Evolutionary conservation across 2,329 filamentous ascomycete species (phyloP), one percentile per base, ranked within the genome.

Genomic region (Colletotrichum eleusines): DNA sequence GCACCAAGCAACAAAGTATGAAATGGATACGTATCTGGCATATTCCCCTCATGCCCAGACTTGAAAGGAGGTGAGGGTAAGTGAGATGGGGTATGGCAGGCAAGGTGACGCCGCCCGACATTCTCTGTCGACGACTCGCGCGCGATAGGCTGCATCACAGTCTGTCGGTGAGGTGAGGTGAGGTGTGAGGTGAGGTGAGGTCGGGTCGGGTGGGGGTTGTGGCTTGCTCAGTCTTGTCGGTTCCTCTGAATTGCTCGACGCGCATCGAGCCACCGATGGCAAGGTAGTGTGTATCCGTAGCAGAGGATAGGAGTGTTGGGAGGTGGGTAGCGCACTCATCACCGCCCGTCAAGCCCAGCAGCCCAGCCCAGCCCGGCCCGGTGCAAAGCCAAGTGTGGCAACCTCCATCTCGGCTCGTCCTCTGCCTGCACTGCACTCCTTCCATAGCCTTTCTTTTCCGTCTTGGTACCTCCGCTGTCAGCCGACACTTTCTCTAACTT

Each of bases 21-120:
- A 12, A 46, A 46, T 46, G 8, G 44, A 46, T 63, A 63, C 64
- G 69, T 68, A 59, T 40, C 20, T 26, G 38, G n/a, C 31, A 61
- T 42, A n/a, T 16, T 50, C 33, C 53, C 35, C 14, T 57, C 53
- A 26, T 57, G 20, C 40, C 12, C 20, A 54, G 26, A 54, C 31
- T 44, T 28, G 31, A n/a, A n/a, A 53, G 63, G 46, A 54, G 26
- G 66, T 20, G 62, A 50, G 62, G 54, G 31, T 28, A 50, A 42
- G 48, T 54, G 35, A 28, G 63, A 26, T 50, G 35, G 46, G 50
- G 66, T 60, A 53, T 68, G 64, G 42, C 40, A 68, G 64, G 42
- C 40, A 44, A 44, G 42, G 42, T n/a, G 57, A 71, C 53, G 51
- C 64, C 55, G 44, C 63, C 65, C 59, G 65, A 48, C 50, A 54